phyloP scores from a whole-genome alignment of 805 yeast genomes.

The Schwanniomyces yamadae region DNA sequence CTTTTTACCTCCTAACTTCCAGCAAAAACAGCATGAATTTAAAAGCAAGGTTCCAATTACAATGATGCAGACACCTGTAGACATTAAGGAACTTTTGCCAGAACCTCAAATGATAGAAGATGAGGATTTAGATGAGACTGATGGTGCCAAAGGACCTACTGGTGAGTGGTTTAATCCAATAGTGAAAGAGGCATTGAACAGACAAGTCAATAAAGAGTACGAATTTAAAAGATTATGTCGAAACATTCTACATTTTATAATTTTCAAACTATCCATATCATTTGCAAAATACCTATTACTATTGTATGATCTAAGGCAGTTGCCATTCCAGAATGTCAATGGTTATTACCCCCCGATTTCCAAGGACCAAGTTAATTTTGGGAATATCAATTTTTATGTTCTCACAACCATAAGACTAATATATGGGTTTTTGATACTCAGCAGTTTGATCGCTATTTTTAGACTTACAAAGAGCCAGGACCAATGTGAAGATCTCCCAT shows the following conservation, averaged over 20 bases:
- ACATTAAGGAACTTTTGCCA: background rate
- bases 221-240: conserved; percentile 32
- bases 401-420: conserved; percentile 16
- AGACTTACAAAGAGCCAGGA: conserved; percentile 43
- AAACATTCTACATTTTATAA: conserved; percentile 24
- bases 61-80: background rate
- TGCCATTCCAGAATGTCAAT: conserved; percentile 8
- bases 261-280: conserved; percentile 23
- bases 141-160: conserved; percentile 12
- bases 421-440: conserved; percentile 21
- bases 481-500: conserved; percentile 51
- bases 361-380: conserved; percentile 1
- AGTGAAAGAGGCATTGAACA: conserved; percentile 41
- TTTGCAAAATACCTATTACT: conserved; percentile 10
- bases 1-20: conserved; percentile 24
- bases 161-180: conserved; percentile 44
- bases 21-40: background rate
- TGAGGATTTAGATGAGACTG: conserved; percentile 13
- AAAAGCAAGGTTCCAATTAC: conserved; percentile 13
- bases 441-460: conserved; percentile 25
- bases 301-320: conserved; percentile 7
- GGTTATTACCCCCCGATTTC: conserved; percentile 6
- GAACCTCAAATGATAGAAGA: conserved; percentile 1
- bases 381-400: conserved; percentile 4
- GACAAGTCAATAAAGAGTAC: conserved; percentile 44